Evolutionary conservation across 2,329 filamentous ascomycete species (phyloP), one percentile per base, ranked within the genome.

Genomic region (Leptographium procerum): DNA sequence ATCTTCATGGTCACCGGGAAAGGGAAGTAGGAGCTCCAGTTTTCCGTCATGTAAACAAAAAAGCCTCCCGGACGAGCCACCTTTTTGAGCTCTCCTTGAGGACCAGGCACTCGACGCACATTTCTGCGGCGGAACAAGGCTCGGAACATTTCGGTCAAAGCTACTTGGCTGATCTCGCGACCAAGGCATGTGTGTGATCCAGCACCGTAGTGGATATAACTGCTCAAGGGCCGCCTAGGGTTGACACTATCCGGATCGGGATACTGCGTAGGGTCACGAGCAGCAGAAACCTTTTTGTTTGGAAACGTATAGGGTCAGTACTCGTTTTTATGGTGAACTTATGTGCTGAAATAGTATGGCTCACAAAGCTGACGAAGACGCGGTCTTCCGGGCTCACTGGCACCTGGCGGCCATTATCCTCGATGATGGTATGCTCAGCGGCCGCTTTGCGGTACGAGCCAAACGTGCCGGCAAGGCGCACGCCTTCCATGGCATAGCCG

Each of bases 401-500:
- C 19, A 86, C 68, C n/a, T 71, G 64, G 28, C 71, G 71, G 16
- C 77, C 76, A 59, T 85, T 79, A 29, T 83, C 76, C 54, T 83
- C 73, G 36, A 69, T 60, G 52, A 81, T 75, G 1, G 73, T 72
- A 55, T 79, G 75, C 22, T 71, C 66, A 0, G 66, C 69, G 0
- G 75, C 70, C 2, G 79, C 80, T 58, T 81, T 73, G 45, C 85
- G 82, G 72, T 82, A 84, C 1, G 83, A 74, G 11, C 80, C 79
- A 57, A 83, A 81, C 0, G 81, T 81, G 13, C 84, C 82, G 4
- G 83, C 82, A 57, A 91, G 75, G 45, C 88, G 84, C 58, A 88
- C 78, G 19, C 84, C 87, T 69, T 89, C 89, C 74, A 87, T 77
- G 50, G 81, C 83, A 66, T 89, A 91, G 45, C 83, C 85, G 1